Evolutionary conservation across 495 filamentous ascomycete genomes (phyloP).

Genomic region (Daldinia bambusicola): DNA sequence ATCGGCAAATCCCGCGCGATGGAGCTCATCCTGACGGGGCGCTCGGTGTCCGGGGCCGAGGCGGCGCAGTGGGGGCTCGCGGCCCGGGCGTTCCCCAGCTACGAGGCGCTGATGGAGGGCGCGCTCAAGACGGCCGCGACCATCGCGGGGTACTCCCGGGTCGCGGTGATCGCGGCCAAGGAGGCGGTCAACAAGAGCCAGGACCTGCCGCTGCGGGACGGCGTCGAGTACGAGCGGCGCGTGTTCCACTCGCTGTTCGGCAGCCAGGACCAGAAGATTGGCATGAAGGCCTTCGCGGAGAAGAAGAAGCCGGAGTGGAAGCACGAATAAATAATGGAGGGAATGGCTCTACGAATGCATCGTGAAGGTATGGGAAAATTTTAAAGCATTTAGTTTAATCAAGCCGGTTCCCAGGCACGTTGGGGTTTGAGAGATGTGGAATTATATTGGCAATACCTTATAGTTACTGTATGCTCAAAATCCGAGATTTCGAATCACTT

Average conservation of each 20-base stretch:
- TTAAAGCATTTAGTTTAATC: neutral
- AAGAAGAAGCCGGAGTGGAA: constrained; percentile 95
- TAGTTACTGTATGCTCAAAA: neutral
- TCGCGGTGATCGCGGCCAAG: constrained; percentile 91
- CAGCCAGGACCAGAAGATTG: constrained; percentile 95
- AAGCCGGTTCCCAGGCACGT: neutral
- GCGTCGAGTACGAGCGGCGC: constrained; percentile 92
- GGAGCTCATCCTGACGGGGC: constrained; percentile 91
- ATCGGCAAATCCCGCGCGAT: constrained; percentile 92
- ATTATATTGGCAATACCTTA: neutral
- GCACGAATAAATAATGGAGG: constrained; percentile 66
- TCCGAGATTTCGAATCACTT: neutral
- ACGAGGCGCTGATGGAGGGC: constrained; percentile 82
- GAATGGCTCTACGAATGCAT: neutral
- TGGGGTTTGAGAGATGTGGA: neutral
- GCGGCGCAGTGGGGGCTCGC: constrained; percentile 93
- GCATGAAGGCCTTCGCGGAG: constrained; percentile 94
- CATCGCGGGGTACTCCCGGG: constrained; percentile 81
- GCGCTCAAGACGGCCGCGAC: constrained; percentile 84
- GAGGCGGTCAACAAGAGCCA: constrained; percentile 98
- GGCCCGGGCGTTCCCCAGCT: constrained; percentile 79
- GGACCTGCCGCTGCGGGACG: constrained; percentile 84
- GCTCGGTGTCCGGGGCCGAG: constrained; percentile 80
- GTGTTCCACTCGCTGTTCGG: constrained; percentile 95
- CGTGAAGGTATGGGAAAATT: neutral